Evolutionary conservation across 352 stramenopile genomes (phyloP), one percentile per base, ranked within the genome.

Genomic region (Lagenidium sp.): DNA sequence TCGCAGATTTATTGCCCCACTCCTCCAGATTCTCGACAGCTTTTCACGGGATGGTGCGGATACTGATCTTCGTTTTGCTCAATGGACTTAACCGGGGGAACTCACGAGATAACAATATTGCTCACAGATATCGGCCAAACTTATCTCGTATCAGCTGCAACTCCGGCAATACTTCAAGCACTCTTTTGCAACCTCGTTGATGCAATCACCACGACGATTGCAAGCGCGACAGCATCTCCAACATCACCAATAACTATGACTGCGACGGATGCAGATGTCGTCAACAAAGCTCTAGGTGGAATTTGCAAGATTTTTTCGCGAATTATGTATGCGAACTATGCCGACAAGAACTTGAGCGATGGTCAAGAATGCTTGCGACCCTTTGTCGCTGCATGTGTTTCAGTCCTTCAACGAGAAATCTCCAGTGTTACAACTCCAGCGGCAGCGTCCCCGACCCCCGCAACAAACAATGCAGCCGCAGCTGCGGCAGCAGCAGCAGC

Each of bases 21-120:
- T 62, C 35, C 67, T 85, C 4, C 53, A 63, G 10, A 80, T 76
- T 25, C 13, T 79, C 4, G 67, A 78, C 36, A 66, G 41, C 7
- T 66, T 82, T 20, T 85, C 73, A 2, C 52, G 60, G 11, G 56
- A 61, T 30, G 62, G 70, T 83, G 61, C 5, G 41, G 36, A n/a
- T n/a, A n/a, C n/a, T n/a, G n/a, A n/a, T 32, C 4, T 15, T 15
- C 18, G 4, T 26, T 15, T 20, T 20, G 15, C 4, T 15, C 16
- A 21, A 6, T 22, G 23, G 4, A 21, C 7, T 19, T n/a, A n/a
- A n/a, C n/a, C n/a, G n/a, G n/a, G n/a, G n/a, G n/a, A n/a, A n/a
- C n/a, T n/a, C n/a, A n/a, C n/a, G n/a, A n/a, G n/a, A n/a, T 49
- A 22, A 16, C 13, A 6, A 6, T 45, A 20, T 4, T 24, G 25